Conservation (phyloP, 208 protist genomes). For the Endotrypanum monterogeii region DNA sequence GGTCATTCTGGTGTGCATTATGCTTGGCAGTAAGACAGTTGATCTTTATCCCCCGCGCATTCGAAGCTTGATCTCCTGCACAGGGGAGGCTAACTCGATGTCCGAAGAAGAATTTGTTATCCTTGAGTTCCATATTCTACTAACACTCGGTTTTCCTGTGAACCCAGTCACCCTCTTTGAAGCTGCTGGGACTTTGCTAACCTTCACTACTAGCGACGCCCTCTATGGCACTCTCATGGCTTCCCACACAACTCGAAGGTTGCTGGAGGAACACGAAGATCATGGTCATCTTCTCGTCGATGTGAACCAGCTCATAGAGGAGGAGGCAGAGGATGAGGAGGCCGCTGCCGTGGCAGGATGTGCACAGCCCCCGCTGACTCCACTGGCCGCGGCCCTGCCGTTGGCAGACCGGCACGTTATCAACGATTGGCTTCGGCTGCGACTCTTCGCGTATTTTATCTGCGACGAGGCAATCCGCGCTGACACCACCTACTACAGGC, state of each 20-base stretch:
- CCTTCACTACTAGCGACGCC: conserved; percentile 42
- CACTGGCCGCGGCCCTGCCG: not conserved
- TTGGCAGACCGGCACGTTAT: conserved; percentile 13
- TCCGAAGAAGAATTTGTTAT: conserved; percentile 49
- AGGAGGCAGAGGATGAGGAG: conserved; percentile 20
- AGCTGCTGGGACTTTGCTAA: conserved; percentile 52
- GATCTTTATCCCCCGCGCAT: conserved; percentile 73
- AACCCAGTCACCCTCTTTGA: conserved; percentile 52
- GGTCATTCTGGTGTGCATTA: conserved; percentile 73
- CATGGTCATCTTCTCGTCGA: conserved; percentile 25
- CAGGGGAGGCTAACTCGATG: conserved; percentile 42
- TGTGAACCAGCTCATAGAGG: conserved; percentile 20
- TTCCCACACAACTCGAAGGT: conserved; percentile 21
- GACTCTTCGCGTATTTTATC: conserved; percentile 38
- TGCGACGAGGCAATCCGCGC: conserved; percentile 50
- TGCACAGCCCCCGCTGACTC: not conserved
- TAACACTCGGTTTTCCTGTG: conserved; percentile 36
- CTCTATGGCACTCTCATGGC: conserved; percentile 30
- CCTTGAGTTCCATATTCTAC: conserved; percentile 52
- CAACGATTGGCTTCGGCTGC: conserved; percentile 36
- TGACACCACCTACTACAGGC: not conserved
- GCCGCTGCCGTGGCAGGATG: conserved; percentile 12
- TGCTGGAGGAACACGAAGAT: conserved; percentile 33
- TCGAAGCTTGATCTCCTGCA: conserved; percentile 52
- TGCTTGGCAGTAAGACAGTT: conserved; percentile 79